Evolutionary conservation across 805 yeast genomes (phyloP).

Genomic region (Wickerhamomyces chaumierensis): DNA sequence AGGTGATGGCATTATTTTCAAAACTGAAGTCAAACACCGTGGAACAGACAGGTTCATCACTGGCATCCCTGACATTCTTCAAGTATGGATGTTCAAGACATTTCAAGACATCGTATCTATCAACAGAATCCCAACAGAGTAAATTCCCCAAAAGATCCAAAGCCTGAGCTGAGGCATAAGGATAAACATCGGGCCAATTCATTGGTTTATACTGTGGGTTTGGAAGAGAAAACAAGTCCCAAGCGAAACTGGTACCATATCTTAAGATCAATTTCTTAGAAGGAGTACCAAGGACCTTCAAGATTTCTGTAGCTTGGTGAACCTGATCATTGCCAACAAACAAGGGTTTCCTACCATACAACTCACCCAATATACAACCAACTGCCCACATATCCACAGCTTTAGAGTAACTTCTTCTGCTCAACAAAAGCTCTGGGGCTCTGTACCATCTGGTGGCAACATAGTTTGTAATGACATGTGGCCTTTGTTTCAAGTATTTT

Average conservation of each 20-base stretch:
- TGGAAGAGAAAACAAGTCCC: constrained; percentile 34
- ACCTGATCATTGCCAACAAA: constrained; percentile 66
- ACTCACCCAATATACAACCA: constrained; percentile 83
- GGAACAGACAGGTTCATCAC: constrained; percentile 44
- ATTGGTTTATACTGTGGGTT: constrained; percentile 29
- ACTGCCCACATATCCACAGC: constrained; percentile 87
- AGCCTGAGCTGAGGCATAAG: constrained; percentile 46
- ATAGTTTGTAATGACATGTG: constrained; percentile 57
- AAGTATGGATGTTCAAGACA: constrained; percentile 52
- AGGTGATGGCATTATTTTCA: constrained; percentile 32
- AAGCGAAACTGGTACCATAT: constrained; percentile 36
- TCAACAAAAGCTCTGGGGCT: constrained; percentile 79
- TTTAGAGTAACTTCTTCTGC: constrained; percentile 47
- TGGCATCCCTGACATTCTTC: constrained; percentile 35
- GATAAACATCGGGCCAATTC: constrained; percentile 46
- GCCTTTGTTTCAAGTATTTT: constrained; percentile 22
- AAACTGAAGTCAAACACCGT: constrained; percentile 54
- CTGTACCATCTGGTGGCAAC: constrained; percentile 95
- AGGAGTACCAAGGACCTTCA: constrained; percentile 66
- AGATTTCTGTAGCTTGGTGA: constrained; percentile 62
- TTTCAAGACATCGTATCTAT: constrained; percentile 42
- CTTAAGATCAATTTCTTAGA: constrained; percentile 29
- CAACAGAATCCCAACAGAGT: constrained; percentile 52
- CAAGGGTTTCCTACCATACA: constrained; percentile 69
- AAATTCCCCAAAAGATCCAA: constrained; percentile 41